Percentiles rank a stretch among this genome's conserved stretches.
phyloP scores from a whole-genome alignment of 2,329 filamentous ascomycete species.

The Aspergillus intermedius region DNA sequence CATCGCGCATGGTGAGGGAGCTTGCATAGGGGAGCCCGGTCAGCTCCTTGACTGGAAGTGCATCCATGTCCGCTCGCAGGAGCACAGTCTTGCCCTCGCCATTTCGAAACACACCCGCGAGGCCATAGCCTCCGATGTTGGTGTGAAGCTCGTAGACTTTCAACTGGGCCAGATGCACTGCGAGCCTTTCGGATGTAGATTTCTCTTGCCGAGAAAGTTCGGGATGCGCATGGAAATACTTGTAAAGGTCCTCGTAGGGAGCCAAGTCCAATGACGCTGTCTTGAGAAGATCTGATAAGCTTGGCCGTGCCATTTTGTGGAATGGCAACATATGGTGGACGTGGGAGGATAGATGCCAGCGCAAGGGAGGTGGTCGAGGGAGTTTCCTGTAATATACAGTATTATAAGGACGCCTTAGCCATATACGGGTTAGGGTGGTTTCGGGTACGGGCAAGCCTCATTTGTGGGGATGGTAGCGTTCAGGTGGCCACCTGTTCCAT shows the following conservation, averaged over 20 bases:
- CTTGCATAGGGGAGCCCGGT: conserved; percentile 46
- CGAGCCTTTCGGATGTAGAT: conserved; percentile 45
- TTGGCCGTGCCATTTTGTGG: conserved; percentile 21
- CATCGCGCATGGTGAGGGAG: conserved; percentile 39
- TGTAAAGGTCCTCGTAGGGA: conserved; percentile 51
- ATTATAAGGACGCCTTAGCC: too few relatives aligned
- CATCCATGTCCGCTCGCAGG: conserved; percentile 46
- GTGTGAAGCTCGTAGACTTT: conserved; percentile 33
- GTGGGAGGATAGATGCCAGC: too few relatives aligned
- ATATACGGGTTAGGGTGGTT: too few relatives aligned
- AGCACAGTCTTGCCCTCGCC: conserved; percentile 40
- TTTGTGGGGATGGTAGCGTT: too few relatives aligned
- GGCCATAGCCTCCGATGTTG: conserved; percentile 42
- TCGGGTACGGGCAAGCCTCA: too few relatives aligned
- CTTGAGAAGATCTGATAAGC: conserved; percentile 16
- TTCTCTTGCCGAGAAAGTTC: conserved; percentile 55
- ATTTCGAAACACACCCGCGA: conserved; percentile 39
- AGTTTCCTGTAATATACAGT: too few relatives aligned
- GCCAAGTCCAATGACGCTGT: conserved; percentile 25
- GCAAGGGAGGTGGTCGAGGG: too few relatives aligned
- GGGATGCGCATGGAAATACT: conserved; percentile 52
- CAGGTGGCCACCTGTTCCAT: too few relatives aligned
- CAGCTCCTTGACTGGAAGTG: conserved; percentile 43
- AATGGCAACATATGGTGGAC: not conserved
- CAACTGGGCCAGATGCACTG: conserved; percentile 33